These are phyloP conservation scores for Globisporangium acanthophoron DNA, from an alignment of 352 stramenopile species.

Conservation along the genomic window DNA sequence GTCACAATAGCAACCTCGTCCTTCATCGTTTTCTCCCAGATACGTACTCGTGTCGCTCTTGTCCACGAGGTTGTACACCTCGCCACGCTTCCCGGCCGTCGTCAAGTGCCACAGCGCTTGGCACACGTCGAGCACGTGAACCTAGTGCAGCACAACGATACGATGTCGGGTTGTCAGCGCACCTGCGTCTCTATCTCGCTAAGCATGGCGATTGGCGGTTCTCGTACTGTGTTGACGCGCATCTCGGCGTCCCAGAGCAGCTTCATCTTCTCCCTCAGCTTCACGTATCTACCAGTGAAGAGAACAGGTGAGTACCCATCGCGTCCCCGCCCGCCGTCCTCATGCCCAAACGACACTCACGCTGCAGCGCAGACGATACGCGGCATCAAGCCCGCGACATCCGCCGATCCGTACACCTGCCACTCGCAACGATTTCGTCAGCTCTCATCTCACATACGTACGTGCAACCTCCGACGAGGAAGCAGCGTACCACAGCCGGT, in stretches of 20 bases:
- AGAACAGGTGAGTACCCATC: background rate
- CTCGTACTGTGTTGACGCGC: constrained; percentile 78
- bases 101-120: constrained; percentile 75
- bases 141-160: constrained; percentile 21
- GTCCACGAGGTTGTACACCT: constrained; percentile 84
- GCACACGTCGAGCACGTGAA: constrained; percentile 77
- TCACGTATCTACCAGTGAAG: constrained; percentile 52
- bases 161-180: background rate
- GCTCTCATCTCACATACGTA: background rate
- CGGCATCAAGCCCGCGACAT: constrained; percentile 80
- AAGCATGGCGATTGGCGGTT: background rate
- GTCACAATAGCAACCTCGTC: too few relatives aligned
- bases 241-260: constrained; percentile 84
- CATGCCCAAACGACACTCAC: constrained; percentile 29
- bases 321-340: background rate
- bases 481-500: constrained; percentile 46
- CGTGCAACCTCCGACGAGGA: background rate
- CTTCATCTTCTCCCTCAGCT: constrained; percentile 86
- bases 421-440: background rate
- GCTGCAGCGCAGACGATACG: constrained; percentile 78
- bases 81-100: constrained; percentile 34
- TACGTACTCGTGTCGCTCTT: constrained; percentile 77
- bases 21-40: background rate
- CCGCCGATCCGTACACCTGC: constrained; percentile 74
- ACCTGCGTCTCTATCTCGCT: background rate